Evolutionary conservation across 768 basidiomycete species (phyloP).

Genomic region (Naganishia randhawae): DNA sequence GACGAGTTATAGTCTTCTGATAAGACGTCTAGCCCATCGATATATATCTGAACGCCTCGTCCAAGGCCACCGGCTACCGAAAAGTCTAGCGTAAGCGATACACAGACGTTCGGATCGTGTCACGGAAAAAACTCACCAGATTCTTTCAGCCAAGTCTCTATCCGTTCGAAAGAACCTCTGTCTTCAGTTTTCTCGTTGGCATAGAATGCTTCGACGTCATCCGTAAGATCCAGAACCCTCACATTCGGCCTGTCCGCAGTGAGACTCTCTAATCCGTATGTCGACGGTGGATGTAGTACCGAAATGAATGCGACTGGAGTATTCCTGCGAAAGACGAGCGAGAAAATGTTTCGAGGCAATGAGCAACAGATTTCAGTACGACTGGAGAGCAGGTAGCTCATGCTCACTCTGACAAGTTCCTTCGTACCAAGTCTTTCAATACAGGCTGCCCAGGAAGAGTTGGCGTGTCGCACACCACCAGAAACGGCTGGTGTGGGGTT

Average conservation of each 20-base stretch:
- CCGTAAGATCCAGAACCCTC: conserved; percentile 37
- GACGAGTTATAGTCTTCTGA: conserved; percentile 40
- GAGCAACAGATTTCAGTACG: neutral
- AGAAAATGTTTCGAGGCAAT: neutral
- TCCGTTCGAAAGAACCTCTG: neutral
- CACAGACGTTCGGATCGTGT: neutral
- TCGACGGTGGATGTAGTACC: conserved; percentile 33
- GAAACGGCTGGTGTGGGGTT: conserved; percentile 45
- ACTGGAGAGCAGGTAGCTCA: neutral
- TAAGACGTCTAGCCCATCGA: conserved; percentile 43
- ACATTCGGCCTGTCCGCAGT: neutral
- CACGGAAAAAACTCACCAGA: conserved; percentile 31
- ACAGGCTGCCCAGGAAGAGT: conserved; percentile 42
- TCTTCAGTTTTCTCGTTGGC: neutral
- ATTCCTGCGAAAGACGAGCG: conserved; percentile 6
- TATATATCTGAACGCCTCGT: conserved; percentile 38
- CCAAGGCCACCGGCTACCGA: conserved; percentile 6
- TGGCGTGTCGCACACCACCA: conserved; percentile 39
- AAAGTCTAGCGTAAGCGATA: neutral
- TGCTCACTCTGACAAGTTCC: conserved; percentile 27
- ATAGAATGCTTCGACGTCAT: conserved; percentile 32
- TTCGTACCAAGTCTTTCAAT: conserved; percentile 36
- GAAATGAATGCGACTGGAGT: conserved; percentile 31
- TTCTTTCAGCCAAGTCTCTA: conserved; percentile 10
- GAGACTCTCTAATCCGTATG: conserved; percentile 27